Evolutionary conservation across 257 asterid genomes (phyloP), one percentile per base, ranked within the genome.

Genomic region (Coffea canephora): DNA sequence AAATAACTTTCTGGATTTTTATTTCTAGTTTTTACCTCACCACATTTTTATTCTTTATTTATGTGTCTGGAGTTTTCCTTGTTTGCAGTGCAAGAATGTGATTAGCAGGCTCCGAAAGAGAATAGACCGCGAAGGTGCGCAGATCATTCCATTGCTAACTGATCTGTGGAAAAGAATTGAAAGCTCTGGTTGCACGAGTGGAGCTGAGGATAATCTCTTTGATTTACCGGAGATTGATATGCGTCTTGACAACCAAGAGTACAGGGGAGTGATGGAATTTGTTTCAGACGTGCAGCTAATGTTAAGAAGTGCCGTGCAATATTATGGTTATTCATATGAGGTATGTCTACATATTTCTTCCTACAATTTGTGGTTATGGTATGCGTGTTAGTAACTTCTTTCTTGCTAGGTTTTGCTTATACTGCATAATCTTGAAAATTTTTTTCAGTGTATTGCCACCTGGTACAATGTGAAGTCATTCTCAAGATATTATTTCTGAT

Each of bases 161-260:
- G 97, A 91, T 78, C 92, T 94, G 75, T 96, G 99, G 99, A 94
- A 88, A 87, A 92, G 92, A 87, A 88, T 88, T 43, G 97, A 89
- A 75, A 87, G 84, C 86, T 86, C 97, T 69, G 81, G 88, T 79
- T 86, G 77, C 41, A 67, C 83, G 77, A 86, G 86, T 80, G 88
- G 88, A 76, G 1, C 89, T 31, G 91, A 87, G 67, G 94, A 94
- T 86, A 86, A 74, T 86, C 80, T 89, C 82, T 82, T 94, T 85
- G 93, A 93, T 85, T 82, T 92, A 50, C 88, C 87, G 70, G 92
- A 89, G 88, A 88, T 96, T 74, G 89, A 88, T 83, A 64, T 84
- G 78, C 94, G 94, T 70, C 85, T 96, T 66, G 97, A 96, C 80
- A 89, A 86, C 83, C 83, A 71, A 1, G 96, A 89, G 83, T 96